Conservation (phyloP, 2,329 filamentous ascomycete genomes). For the Fusarium pseudonygamai region DNA sequence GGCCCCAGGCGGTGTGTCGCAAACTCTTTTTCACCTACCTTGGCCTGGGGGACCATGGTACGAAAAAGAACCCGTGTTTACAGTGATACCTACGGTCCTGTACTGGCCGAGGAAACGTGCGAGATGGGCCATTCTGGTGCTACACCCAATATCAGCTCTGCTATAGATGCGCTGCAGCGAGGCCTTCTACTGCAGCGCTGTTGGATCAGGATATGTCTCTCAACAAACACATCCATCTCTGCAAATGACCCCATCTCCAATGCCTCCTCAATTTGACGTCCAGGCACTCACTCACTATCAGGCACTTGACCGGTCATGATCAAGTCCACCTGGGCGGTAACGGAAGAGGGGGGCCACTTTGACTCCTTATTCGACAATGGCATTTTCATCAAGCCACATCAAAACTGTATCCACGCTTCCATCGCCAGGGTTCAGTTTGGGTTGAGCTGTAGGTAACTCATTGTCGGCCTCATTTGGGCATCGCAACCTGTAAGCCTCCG, state of each 20-base stretch:
- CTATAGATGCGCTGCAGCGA: slow-evolving; percentile 13
- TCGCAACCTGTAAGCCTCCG: slow-evolving; percentile 12
- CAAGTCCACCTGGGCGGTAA: slow-evolving; percentile 34
- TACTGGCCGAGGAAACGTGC: slow-evolving; percentile 36
- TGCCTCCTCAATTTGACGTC: slow-evolving; percentile 31
- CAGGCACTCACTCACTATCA: slow-evolving; percentile 31
- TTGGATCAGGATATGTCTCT: slow-evolving; percentile 13
- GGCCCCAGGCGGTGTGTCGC: slow-evolving; percentile 39
- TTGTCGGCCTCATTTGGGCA: slow-evolving; percentile 30
- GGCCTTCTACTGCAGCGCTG: slow-evolving; percentile 18
- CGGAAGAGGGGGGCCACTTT: slow-evolving; percentile 41
- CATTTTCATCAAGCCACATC: slow-evolving; percentile 20
- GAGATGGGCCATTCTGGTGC: slow-evolving; percentile 1
- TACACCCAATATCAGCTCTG: slow-evolving; percentile 26
- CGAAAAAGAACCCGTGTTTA: slow-evolving; percentile 34
- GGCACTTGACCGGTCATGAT: slow-evolving; percentile 34
- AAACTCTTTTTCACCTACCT: slow-evolving; percentile 20
- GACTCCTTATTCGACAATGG: slow-evolving; percentile 49
- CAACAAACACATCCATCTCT: background rate
- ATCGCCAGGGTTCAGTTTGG: slow-evolving; percentile 8
- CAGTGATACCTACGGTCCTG: slow-evolving; percentile 19
- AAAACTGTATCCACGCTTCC: slow-evolving; percentile 10
- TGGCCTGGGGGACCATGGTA: slow-evolving; percentile 27
- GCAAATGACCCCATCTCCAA: slow-evolving; percentile 18
- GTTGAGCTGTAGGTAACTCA: background rate